Percentiles rank a stretch among this genome's conserved stretches.
Evolutionary conservation across 345 rosid genomes (phyloP).

Genomic region (Kandelia obovata): DNA sequence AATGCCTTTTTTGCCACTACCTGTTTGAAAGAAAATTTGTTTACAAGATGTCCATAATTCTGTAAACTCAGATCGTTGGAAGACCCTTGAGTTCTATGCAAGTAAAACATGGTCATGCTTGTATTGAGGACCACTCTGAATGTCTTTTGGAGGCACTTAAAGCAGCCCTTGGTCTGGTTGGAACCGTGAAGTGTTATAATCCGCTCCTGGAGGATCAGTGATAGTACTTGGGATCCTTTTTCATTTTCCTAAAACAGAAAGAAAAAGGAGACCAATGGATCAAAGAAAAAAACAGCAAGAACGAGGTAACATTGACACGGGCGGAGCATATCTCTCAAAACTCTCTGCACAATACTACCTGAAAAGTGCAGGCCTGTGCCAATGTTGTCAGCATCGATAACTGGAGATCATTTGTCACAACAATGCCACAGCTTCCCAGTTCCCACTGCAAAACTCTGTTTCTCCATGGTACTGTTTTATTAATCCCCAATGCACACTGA

Average conservation of each 20-base stretch:
- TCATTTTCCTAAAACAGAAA: not conserved
- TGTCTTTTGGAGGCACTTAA: slow-evolving; percentile 40
- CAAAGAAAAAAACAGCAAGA: not conserved
- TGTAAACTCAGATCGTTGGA: slow-evolving; percentile 46
- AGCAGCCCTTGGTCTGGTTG: slow-evolving; percentile 47
- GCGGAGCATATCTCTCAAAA: not conserved
- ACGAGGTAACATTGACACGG: not conserved
- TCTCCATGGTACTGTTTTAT: no score
- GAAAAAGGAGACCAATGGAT: not conserved
- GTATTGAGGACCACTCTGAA: slow-evolving; percentile 47
- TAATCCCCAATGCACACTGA: no score
- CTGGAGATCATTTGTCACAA: no score
- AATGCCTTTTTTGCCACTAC: not conserved
- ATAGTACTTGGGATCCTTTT: not conserved
- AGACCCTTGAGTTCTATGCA: slow-evolving; percentile 47
- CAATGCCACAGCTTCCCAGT: no score
- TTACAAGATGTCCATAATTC: not conserved
- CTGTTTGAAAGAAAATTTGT: not conserved
- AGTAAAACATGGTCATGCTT: slow-evolving; percentile 28
- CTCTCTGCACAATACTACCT: not conserved
- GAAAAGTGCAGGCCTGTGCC: not conserved
- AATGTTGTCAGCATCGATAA: no score
- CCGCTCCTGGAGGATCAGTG: not conserved
- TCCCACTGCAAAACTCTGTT: no score
- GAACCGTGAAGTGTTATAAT: slow-evolving; percentile 45